Evolutionary conservation across 805 yeast genomes (phyloP).

Genomic region (Monosporozyma aerobia): DNA sequence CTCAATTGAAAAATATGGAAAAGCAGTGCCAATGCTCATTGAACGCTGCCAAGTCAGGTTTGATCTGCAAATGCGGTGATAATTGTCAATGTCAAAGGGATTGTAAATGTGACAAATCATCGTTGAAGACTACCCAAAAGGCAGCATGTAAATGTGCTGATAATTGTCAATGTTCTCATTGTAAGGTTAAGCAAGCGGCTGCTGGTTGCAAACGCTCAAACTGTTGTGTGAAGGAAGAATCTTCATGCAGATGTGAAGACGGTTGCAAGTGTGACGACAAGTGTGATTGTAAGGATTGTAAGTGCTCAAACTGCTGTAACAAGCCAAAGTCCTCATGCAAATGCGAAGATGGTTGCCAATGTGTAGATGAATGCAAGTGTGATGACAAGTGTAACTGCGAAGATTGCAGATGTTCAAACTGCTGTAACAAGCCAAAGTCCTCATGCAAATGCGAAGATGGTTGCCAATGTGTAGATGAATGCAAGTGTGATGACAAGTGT

Average conservation of each 20-base stretch:
- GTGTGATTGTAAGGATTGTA: not conserved
- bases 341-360: not conserved
- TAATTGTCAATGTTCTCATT: not conserved
- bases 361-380: not conserved
- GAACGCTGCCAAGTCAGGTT: not conserved
- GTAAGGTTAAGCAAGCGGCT: not conserved
- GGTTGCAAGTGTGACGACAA: not conserved
- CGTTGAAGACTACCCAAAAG: not conserved
- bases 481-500: too few relatives aligned
- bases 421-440: not conserved
- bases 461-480: too few relatives aligned
- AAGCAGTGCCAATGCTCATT: constrained; percentile 2
- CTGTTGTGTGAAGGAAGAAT: not conserved
- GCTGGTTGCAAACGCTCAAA: not conserved
- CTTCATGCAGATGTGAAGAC: not conserved
- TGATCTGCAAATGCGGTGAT: not conserved
- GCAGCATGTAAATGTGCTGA: not conserved
- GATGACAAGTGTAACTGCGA: not conserved
- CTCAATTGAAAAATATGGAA: constrained; percentile 2
- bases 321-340: not conserved
- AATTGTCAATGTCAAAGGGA: not conserved
- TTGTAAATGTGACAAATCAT: not conserved
- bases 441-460: not conserved
- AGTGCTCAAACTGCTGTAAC: not conserved
- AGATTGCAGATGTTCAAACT: constrained; percentile 1